Evolutionary conservation across 1,284 basidiomycete genomes (phyloP).

Genomic region (Fistulina hepatica): DNA sequence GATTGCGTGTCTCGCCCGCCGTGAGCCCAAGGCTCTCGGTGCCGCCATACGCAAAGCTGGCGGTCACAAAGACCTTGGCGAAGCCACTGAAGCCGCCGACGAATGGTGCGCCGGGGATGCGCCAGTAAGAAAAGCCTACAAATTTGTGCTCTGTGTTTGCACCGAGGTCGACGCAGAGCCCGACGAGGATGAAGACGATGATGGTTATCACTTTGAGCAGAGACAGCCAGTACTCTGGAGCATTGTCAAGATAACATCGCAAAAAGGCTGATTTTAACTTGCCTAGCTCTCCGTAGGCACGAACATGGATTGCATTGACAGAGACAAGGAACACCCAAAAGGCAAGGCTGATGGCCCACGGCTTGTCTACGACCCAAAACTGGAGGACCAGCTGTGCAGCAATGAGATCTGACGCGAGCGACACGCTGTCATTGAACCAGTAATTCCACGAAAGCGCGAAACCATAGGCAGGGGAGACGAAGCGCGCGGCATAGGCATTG

Average conservation of each 20-base stretch:
- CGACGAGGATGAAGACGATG: conserved; percentile 57
- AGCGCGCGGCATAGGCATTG: conserved; percentile 64
- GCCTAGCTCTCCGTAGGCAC: conserved; percentile 72
- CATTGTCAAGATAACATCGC: conserved; percentile 1
- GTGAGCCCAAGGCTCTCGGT: conserved; percentile 73
- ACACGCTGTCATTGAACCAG: conserved; percentile 77
- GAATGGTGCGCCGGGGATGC: conserved; percentile 62
- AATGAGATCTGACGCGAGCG: conserved; percentile 65
- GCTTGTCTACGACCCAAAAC: conserved; percentile 49
- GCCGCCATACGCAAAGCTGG: conserved; percentile 73
- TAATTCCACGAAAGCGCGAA: conserved; percentile 61
- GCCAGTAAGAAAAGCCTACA: conserved; percentile 61
- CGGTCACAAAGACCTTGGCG: conserved; percentile 67
- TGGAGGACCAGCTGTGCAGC: conserved; percentile 66
- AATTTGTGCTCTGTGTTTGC: conserved; percentile 48
- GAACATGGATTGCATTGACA: conserved; percentile 56
- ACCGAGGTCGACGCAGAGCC: conserved; percentile 64
- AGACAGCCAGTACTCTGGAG: conserved; percentile 65
- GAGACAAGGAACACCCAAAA: conserved; percentile 63
- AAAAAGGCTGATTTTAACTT: no score
- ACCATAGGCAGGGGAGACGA: conserved; percentile 71
- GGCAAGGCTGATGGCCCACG: conserved; percentile 60
- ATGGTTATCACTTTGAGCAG: conserved; percentile 64
- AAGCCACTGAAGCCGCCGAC: conserved; percentile 72
- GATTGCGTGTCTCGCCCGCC: conserved; percentile 69